phyloP scores from a whole-genome alignment of 306 rosid species.

The Boehmeria nivea region DNA sequence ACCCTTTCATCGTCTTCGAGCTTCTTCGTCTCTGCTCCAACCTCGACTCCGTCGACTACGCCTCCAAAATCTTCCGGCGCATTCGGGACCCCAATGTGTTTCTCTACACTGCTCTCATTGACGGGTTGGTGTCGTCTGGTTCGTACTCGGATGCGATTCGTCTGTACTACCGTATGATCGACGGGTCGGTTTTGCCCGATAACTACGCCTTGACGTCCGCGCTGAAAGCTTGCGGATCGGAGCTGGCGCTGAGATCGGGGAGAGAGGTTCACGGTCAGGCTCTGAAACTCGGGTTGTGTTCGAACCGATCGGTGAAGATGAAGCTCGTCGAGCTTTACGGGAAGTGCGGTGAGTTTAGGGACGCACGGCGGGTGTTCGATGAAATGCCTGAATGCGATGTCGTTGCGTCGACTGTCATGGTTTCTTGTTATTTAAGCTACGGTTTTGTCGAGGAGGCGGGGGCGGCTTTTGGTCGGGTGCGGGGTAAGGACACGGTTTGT shows the following conservation, averaged over 20 bases:
- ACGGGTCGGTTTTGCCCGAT: slow-evolving; percentile 21
- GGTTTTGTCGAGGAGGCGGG: slow-evolving; percentile 34
- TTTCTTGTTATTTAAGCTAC: slow-evolving; percentile 20
- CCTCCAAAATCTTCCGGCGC: slow-evolving; percentile 26
- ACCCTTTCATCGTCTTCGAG: slow-evolving; percentile 36
- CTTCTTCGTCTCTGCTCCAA: slow-evolving; percentile 34
- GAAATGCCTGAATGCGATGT: slow-evolving; percentile 40
- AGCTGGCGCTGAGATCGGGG: slow-evolving; percentile 18
- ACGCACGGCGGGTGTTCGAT: slow-evolving; percentile 32
- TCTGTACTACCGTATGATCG: slow-evolving; percentile 26
- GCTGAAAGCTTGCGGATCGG: slow-evolving; percentile 37
- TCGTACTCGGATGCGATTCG: slow-evolving; percentile 21
- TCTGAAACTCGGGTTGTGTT: slow-evolving; percentile 35
- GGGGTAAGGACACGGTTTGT: slow-evolving; percentile 22
- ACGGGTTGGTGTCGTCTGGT: slow-evolving; percentile 31
- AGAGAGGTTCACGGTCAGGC: slow-evolving; percentile 37
- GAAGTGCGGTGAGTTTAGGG: slow-evolving; percentile 25
- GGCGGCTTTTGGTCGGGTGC: slow-evolving; percentile 17
- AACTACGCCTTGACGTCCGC: slow-evolving; percentile 31
- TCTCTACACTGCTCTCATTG: slow-evolving; percentile 42
- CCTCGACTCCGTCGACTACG: slow-evolving; percentile 28
- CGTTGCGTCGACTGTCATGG: slow-evolving; percentile 31
- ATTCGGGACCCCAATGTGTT: slow-evolving; percentile 34
- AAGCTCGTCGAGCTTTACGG: slow-evolving; percentile 36
- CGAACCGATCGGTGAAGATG: slow-evolving; percentile 30